Evolutionary conservation across 345 rosid species (phyloP).

Genomic region (Eucalyptus sp.): DNA sequence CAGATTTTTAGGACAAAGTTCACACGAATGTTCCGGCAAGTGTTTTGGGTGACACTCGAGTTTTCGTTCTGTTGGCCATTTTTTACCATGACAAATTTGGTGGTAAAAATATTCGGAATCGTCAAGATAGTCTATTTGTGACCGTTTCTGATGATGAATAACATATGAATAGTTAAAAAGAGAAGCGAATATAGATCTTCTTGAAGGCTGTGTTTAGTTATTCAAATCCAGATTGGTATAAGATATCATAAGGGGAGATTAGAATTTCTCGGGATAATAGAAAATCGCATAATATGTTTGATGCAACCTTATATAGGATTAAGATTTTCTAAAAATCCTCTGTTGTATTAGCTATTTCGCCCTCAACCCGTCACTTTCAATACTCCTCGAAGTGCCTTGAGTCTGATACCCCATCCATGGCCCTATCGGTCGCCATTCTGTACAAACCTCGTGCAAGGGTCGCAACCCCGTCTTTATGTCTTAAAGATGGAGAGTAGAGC

Average conservation of each 20-base stretch:
- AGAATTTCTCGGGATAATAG: accelerated
- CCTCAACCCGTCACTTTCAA: accelerated
- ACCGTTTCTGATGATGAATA: neutral
- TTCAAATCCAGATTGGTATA: accelerated
- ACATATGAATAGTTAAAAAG: accelerated
- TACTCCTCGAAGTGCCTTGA: neutral
- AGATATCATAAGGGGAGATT: accelerated
- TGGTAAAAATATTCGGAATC: neutral
- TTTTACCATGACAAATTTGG: neutral
- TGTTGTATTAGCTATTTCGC: accelerated
- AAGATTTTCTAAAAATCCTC: accelerated
- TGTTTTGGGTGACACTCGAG: neutral
- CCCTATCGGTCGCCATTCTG: accelerated
- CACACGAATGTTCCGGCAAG: neutral
- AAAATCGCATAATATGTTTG: accelerated
- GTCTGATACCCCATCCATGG: accelerated
- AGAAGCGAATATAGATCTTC: accelerated
- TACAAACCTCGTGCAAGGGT: accelerated
- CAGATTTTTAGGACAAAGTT: neutral
- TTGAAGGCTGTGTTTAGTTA: accelerated
- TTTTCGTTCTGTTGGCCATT: accelerated
- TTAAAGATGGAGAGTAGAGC: accelerated
- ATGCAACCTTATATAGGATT: neutral
- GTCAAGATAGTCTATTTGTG: neutral
- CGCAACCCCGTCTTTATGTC: accelerated